These are phyloP conservation scores for Uronychia binucleata DNA, from an alignment of 73 alveolate genomes.

Conservation along the genomic window DNA sequence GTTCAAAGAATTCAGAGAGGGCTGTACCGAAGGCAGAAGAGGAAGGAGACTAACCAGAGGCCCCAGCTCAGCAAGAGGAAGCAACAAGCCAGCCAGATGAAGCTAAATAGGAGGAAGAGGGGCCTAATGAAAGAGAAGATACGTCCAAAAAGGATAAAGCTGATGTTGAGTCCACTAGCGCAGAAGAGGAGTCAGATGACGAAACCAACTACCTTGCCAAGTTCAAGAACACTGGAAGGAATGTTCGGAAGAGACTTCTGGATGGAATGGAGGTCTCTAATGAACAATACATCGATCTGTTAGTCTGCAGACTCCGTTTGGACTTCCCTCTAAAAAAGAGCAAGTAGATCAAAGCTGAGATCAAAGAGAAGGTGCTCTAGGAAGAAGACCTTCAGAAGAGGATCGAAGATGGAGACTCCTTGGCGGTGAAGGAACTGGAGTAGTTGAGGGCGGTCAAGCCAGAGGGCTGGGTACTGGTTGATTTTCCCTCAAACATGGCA, in stretches of 20 bases:
- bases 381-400: constrained; percentile 71
- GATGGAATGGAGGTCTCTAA: constrained; percentile 84
- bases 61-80: too few relatives aligned
- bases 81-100: too few relatives aligned
- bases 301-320: constrained; percentile 55
- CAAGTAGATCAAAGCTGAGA: constrained; percentile 57
- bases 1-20: constrained; percentile 18
- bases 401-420: constrained; percentile 53
- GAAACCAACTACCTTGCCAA: too few relatives aligned
- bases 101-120: constrained; percentile 11
- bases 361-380: constrained; percentile 66
- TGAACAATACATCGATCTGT: constrained; percentile 77
- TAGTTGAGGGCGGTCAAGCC: too few relatives aligned
- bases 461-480: constrained; percentile 94
- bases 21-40: constrained; percentile 16
- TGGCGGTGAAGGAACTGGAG: too few relatives aligned
- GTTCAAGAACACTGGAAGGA: too few relatives aligned
- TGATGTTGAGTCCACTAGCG: too few relatives aligned
- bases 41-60: too few relatives aligned
- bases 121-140: too few relatives aligned
- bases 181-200: too few relatives aligned
- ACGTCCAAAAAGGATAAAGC: too few relatives aligned
- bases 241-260: constrained; percentile 55
- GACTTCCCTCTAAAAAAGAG: constrained; percentile 74
- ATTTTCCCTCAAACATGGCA: constrained; percentile 90